These are phyloP conservation scores for Gonapodya sp. DNA, from an alignment of 192 early-diverging fungal genomes.

Conservation along the genomic window DNA sequence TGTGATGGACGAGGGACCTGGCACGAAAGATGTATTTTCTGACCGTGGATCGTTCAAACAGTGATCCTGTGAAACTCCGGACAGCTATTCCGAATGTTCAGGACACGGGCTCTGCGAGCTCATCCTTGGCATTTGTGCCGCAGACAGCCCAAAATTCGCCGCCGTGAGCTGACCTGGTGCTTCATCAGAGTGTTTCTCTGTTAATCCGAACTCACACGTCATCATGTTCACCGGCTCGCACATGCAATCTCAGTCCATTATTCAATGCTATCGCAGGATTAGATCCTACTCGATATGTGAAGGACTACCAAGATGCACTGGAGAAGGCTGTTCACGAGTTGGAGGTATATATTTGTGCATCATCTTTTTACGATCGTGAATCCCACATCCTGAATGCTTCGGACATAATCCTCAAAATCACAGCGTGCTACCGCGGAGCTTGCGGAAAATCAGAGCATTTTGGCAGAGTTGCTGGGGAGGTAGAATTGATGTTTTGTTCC, in stretches of 20 bases:
- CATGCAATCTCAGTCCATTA: neutral
- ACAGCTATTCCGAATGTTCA: neutral
- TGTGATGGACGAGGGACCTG: no score
- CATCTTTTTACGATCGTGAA: neutral
- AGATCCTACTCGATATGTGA: neutral
- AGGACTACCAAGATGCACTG: neutral
- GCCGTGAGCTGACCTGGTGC: no score
- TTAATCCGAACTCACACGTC: no score
- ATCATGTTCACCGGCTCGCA: no score
- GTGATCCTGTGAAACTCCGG: neutral
- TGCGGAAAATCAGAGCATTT: neutral
- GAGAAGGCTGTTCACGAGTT: neutral
- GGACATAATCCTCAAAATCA: no score
- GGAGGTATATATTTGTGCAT: neutral
- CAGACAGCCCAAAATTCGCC: neutral
- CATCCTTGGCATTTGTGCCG: neutral
- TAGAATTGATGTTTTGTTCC: no score
- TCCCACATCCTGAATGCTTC: neutral
- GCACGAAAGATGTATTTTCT: no score
- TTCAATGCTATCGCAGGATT: neutral
- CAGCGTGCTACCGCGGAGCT: neutral
- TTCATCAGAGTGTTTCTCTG: no score
- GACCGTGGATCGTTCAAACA: neutral
- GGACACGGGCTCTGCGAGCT: neutral
- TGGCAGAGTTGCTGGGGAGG: neutral